These are phyloP conservation scores for Pochonia chlamydosporia DNA, from an alignment of 2,329 filamentous ascomycete genomes.

Conservation along the genomic window DNA sequence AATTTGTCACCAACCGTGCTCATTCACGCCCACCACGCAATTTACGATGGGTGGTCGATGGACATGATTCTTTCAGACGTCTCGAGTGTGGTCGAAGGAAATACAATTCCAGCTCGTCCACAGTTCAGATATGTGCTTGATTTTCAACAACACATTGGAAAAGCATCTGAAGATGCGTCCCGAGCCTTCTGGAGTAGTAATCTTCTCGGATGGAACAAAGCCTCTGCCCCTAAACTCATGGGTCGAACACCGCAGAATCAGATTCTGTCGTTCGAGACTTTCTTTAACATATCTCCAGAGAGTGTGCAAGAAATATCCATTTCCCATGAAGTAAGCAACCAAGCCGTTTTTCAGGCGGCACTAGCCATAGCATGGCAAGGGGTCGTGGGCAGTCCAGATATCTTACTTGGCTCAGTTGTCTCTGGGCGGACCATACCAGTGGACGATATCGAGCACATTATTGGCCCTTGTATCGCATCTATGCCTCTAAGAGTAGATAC, in stretches of 20 bases:
- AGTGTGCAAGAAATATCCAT: slow-evolving; percentile 27
- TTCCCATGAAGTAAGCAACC: slow-evolving; percentile 48
- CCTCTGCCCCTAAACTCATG: slow-evolving; percentile 47
- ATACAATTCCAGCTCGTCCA: slow-evolving; percentile 33
- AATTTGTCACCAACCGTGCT: slow-evolving; percentile 26
- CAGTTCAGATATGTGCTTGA: slow-evolving; percentile 56
- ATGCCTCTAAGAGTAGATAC: slow-evolving; percentile 66
- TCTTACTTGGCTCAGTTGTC: slow-evolving; percentile 72
- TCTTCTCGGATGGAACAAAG: slow-evolving; percentile 51
- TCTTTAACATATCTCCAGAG: slow-evolving; percentile 13
- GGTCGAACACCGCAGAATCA: slow-evolving; percentile 10
- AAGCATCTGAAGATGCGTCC: slow-evolving; percentile 31
- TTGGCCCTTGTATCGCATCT: slow-evolving; percentile 76
- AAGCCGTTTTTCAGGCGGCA: slow-evolving; percentile 71
- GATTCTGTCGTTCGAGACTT: slow-evolving; percentile 10
- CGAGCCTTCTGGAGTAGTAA: slow-evolving; percentile 65
- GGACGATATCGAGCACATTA: slow-evolving; percentile 60
- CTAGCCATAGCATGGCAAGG: slow-evolving; percentile 59
- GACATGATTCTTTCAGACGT: slow-evolving; percentile 69
- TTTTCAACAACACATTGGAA: slow-evolving; percentile 32
- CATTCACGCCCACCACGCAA: slow-evolving; percentile 68
- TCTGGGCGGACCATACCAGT: slow-evolving; percentile 76
- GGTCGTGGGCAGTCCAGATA: slow-evolving; percentile 59
- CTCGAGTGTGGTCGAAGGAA: slow-evolving; percentile 36
- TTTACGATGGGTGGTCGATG: slow-evolving; percentile 93